These are phyloP conservation scores for Dendrobium nobile DNA, from an alignment of 106 monocot species.

Conservation along the genomic window DNA sequence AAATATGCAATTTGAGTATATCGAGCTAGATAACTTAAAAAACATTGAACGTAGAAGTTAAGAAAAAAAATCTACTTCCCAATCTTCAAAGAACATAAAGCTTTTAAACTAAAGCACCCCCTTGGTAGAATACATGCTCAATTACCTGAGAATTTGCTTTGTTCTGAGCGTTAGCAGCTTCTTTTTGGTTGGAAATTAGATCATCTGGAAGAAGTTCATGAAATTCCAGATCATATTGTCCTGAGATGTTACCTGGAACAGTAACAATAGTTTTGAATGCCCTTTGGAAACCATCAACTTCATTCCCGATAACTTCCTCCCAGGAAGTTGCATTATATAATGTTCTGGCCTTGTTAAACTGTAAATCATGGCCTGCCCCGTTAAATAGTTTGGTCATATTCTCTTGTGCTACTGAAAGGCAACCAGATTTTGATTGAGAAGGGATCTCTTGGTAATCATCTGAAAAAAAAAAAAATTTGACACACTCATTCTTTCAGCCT, in stretches of 20 bases:
- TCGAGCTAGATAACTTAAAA: background rate
- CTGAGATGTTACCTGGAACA: constrained; percentile 9
- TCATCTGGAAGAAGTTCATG: constrained; percentile 19
- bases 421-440: constrained; percentile 25
- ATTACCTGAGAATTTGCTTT: background rate
- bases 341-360: constrained; percentile 27
- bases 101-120: background rate
- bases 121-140: background rate
- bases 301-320: constrained; percentile 41
- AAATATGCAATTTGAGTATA: background rate
- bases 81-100: background rate
- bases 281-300: constrained; percentile 16
- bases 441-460: constrained; percentile 27
- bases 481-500: background rate
- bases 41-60: background rate
- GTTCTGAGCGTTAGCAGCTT: background rate
- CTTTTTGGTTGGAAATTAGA: constrained; percentile 10
- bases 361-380: constrained; percentile 29
- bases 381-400: constrained; percentile 32
- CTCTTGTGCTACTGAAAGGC: constrained; percentile 31
- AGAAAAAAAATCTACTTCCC: background rate
- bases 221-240: constrained; percentile 17
- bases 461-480: constrained; percentile 12
- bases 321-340: constrained; percentile 39
- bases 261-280: constrained; percentile 22